Evolutionary conservation across 2,329 filamentous ascomycete genomes (phyloP), one percentile per base, ranked within the genome.

Genomic region (Pyricularia grisea): DNA sequence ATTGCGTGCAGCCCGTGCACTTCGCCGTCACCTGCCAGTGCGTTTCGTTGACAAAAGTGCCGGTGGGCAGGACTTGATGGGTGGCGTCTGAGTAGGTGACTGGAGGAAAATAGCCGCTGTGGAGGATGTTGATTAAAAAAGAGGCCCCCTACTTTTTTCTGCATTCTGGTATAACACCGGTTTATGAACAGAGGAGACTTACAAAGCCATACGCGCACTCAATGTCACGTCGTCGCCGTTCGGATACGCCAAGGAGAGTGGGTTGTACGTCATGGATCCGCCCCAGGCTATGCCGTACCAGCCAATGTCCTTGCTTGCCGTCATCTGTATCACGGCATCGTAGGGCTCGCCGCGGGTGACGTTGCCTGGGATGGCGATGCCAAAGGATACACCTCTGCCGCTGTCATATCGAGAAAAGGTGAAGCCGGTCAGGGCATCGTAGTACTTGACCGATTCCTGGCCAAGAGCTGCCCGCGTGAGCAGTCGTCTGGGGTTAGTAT

Each of bases 241-340:
- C 55, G 76, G 73, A 82, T 82, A 84, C 4, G 77, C 79, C 31
- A 84, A 73, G 4, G 80, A 78, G 1, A 84, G 74, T 1, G 82
- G 82, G 70, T 81, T 80, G 73, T 82, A 81, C 0, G 79, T 78
- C 82, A 84, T 84, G 42, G 78, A 78, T 4, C 81, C 82, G n/a
- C 81, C 82, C 82, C 82, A 84, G 17, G 82, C 79, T 27, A 83
- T 75, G 2, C 81, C 82, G 10, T 80, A 79, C 82, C 82, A 84
- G 69, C 81, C 82, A 65, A 82, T 77, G 2, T 75, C 73, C n/a
- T 75, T 75, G 17, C 82, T 81, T 0, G 81, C 78, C 3, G 79
- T 75, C 64, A 84, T 78, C 72, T 84, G 82, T 3, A 81, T 72
- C 64, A 80, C 76, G 0, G 75, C 74, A 67, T 79, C 74, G 66